Percentiles rank a stretch among this genome's conserved stretches.
Conservation (phyloP, 768 basidiomycete species). For the Phaffia australis region DNA sequence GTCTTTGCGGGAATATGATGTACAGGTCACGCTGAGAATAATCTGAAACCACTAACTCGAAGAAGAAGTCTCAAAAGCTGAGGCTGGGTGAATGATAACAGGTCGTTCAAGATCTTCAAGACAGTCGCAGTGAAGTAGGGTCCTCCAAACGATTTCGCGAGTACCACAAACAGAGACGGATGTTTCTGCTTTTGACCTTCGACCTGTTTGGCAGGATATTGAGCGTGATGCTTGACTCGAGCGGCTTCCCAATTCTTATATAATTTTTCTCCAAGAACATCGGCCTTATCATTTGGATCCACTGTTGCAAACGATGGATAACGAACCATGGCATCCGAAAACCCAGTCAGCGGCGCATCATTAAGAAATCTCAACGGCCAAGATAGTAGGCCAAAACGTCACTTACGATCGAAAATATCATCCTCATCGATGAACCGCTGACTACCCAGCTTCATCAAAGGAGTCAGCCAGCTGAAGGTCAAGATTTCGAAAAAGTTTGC, state of each 20-base stretch:
- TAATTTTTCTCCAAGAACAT: constrained; percentile 54
- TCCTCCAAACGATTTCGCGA: constrained; percentile 65
- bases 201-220: constrained; percentile 10
- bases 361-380: constrained; percentile 6
- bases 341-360: neutral
- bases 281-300: constrained; percentile 56
- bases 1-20: no score
- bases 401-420: constrained; percentile 57
- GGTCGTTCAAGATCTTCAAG: constrained; percentile 65
- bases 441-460: constrained; percentile 41
- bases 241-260: constrained; percentile 49
- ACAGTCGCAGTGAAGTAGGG: constrained; percentile 48
- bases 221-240: constrained; percentile 21
- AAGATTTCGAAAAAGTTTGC: constrained; percentile 30
- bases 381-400: constrained; percentile 2
- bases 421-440: constrained; percentile 61
- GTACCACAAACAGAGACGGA: constrained; percentile 57
- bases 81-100: constrained; percentile 72
- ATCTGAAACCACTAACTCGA: no score
- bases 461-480: constrained; percentile 79
- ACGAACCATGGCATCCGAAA: no score
- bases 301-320: neutral
- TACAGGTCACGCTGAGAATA: no score
- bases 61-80: constrained; percentile 64
- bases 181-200: constrained; percentile 40